Evolutionary conservation across 768 basidiomycete genomes (phyloP).

Genomic region (Rhizopogon vesiculosus): DNA sequence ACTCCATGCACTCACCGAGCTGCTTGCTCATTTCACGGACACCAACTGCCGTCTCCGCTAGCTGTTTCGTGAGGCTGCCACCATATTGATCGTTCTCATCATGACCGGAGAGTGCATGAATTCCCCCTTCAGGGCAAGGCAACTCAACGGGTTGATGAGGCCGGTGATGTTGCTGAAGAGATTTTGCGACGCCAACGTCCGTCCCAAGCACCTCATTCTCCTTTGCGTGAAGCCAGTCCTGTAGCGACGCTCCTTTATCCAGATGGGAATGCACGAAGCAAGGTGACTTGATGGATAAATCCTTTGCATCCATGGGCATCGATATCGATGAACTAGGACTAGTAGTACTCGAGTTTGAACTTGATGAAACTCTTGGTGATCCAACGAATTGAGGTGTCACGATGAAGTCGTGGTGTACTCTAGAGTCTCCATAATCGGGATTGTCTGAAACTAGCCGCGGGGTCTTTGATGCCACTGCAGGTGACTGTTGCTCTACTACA

Average conservation of each 20-base stretch:
- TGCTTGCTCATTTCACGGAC: constrained; percentile 99
- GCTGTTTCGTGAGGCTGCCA: constrained; percentile 80
- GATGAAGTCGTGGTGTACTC: constrained; percentile 12
- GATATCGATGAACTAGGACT: constrained; percentile 21
- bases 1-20: constrained; percentile 57
- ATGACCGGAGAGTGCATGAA: constrained; percentile 11
- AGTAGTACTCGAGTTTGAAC: constrained; percentile 20
- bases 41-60: constrained; percentile 95
- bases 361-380: constrained; percentile 12
- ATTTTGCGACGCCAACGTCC: constrained; percentile 48
- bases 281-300: constrained; percentile 50
- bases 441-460: constrained; percentile 2
- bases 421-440: background rate
- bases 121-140: constrained; percentile 10
- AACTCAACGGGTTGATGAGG: constrained; percentile 12
- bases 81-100: constrained; percentile 68
- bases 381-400: constrained; percentile 10
- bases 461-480: constrained; percentile 14
- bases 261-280: constrained; percentile 94
- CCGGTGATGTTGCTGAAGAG: constrained; percentile 31
- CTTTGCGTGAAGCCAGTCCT: constrained; percentile 61
- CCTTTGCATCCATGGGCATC: constrained; percentile 20
- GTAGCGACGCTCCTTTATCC: constrained; percentile 73
- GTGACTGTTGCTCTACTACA: constrained; percentile 30
- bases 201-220: constrained; percentile 18